Evolutionary conservation across 148 eudicot genomes (phyloP), one percentile per base, ranked within the genome.

Genomic region (Vaccinium vitisidaea): DNA sequence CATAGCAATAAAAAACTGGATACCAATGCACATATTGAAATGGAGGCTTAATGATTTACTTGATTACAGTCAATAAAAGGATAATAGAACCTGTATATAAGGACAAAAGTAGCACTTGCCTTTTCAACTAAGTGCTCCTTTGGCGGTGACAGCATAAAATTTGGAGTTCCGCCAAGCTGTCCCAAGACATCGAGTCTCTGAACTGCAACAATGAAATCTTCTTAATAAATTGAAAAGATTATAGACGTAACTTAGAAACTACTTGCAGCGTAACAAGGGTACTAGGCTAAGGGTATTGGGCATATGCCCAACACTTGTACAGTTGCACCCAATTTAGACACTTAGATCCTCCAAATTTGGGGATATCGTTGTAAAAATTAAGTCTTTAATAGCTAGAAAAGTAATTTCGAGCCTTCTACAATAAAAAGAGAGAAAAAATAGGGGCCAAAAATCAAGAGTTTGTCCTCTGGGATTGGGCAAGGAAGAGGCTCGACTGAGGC

Each of bases 41-140:
- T 23, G 39, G 16, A 10, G 4, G 18, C 27, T 23, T 5, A 48
- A 75, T 6, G 15, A 49, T 48, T 19, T 43, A 1, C 5, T 25
- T 12, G 19, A 54, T 49, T 39, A 46, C 55, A 69, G 30, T 69
- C 11, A 49, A 21, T n/a, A 48, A 48, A 49, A 76, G 18, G 43
- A 30, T 5, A 27, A 23, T 25, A 13, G 39, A 69, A 69, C 39
- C 12, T 5, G 39, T 69, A 13, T 30, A 13, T 69, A 27, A 13
- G 55, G 55, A 46, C 9, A 46, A 25, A 74, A 78, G 82, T 54
- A 85, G 27, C n/a, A 75, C 91, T 85, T 89, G 90, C 99, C 96
- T 93, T 93, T 90, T 95, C 98, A 85, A 97, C 89, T 76, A 97
- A 88, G 21, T 91, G 80, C 53, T 94, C 95, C 87, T 97, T 90